phyloP scores from a whole-genome alignment of 345 rosid species.

The Dipteronia dyeriana region DNA sequence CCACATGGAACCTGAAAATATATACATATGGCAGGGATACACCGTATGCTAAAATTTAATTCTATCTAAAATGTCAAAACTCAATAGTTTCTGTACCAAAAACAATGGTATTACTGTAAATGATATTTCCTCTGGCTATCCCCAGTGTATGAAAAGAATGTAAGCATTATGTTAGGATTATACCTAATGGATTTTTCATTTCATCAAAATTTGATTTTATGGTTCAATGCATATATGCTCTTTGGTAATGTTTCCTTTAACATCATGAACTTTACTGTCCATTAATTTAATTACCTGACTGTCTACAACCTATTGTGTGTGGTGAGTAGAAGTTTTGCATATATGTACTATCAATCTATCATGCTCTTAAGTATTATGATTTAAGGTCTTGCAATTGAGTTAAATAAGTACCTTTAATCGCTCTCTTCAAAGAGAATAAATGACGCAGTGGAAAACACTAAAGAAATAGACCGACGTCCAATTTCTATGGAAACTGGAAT shows the following conservation, averaged over 20 bases:
- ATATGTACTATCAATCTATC: background rate
- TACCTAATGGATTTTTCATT: too few species aligned
- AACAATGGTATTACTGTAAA: too few species aligned
- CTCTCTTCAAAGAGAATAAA: background rate
- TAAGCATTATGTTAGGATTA: too few species aligned
- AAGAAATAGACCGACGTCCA: too few species aligned
- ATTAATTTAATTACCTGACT: too few species aligned
- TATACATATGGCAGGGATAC: background rate
- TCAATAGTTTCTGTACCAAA: background rate
- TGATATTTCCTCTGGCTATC: too few species aligned
- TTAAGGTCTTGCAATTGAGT: slow-evolving; percentile 1
- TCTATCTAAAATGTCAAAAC: too few species aligned
- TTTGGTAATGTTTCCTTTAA: background rate
- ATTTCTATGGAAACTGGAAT: too few species aligned
- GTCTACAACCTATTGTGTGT: too few species aligned
- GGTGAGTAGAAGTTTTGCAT: background rate
- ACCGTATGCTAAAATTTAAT: background rate
- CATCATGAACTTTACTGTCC: background rate
- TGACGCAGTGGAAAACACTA: too few species aligned
- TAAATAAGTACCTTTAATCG: background rate
- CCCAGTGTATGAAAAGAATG: too few species aligned
- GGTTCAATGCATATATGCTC: background rate
- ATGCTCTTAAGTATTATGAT: background rate
- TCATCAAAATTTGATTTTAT: background rate
- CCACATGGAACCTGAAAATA: background rate